Conservation (phyloP, 768 basidiomycete genomes). For the Trametes cubensis region DNA sequence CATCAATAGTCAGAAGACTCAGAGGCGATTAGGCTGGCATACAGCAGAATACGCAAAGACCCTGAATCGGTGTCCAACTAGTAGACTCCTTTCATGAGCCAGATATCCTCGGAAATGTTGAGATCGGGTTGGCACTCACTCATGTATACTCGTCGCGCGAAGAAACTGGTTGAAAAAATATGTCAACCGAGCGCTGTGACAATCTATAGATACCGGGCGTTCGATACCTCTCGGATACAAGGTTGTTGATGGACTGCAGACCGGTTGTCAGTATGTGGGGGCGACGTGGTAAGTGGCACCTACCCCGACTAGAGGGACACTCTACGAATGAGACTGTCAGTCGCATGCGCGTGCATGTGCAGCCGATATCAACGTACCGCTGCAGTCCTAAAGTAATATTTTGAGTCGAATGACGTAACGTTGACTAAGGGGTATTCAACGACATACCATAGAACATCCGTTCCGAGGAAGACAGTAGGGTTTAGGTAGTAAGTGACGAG, state of each 20-base stretch:
- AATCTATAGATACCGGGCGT: too few species aligned
- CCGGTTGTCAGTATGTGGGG: not conserved
- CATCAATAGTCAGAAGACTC: too few species aligned
- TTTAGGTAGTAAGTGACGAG: conserved; percentile 5
- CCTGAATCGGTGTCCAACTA: not conserved
- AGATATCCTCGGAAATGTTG: too few species aligned
- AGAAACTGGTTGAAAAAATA: not conserved
- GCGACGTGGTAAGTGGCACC: not conserved
- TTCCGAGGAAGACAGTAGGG: not conserved
- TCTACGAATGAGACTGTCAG: too few species aligned
- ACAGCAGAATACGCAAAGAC: not conserved
- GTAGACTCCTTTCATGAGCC: not conserved
- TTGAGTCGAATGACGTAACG: too few species aligned
- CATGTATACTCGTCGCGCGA: not conserved
- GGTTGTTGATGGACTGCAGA: not conserved
- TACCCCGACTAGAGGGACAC: not conserved
- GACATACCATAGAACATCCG: not conserved
- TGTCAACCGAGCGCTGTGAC: too few species aligned
- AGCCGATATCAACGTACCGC: too few species aligned
- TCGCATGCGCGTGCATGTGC: too few species aligned
- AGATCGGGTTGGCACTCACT: not conserved
- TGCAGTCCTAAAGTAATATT: not conserved
- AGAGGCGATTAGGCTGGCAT: not conserved
- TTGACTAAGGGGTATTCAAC: too few species aligned
- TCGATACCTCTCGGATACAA: not conserved